These are phyloP conservation scores for Aspergillus texensis DNA, from an alignment of 2,329 filamentous ascomycete species.

Conservation along the genomic window DNA sequence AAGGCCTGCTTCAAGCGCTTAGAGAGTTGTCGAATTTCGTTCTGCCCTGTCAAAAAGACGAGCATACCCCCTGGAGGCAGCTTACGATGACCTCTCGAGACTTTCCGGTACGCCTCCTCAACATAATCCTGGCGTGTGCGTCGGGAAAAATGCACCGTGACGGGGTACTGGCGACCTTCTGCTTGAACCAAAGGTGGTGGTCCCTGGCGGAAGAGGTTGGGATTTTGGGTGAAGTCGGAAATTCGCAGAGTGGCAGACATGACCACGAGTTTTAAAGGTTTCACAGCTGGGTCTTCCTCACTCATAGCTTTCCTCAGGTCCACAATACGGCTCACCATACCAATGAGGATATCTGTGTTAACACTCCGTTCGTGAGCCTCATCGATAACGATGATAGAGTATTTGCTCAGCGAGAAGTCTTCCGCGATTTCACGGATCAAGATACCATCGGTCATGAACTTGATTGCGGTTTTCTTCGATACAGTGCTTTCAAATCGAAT, in stretches of 20 bases:
- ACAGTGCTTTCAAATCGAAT: slow-evolving; percentile 92
- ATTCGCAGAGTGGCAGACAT: slow-evolving; percentile 97
- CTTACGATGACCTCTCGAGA: slow-evolving; percentile 84
- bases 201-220: slow-evolving; percentile 70
- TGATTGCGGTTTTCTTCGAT: slow-evolving; percentile 79
- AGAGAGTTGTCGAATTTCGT: slow-evolving; percentile 83
- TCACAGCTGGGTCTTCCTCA: slow-evolving; percentile 68
- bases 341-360: slow-evolving; percentile 97
- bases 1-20: slow-evolving; percentile 74
- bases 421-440: slow-evolving; percentile 86
- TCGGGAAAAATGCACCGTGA: slow-evolving; percentile 85
- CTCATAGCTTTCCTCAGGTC: slow-evolving; percentile 77
- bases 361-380: slow-evolving; percentile 97
- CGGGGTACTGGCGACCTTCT: slow-evolving; percentile 88
- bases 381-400: slow-evolving; percentile 92
- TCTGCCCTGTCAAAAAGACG: slow-evolving; percentile 91
- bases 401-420: slow-evolving; percentile 84
- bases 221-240: slow-evolving; percentile 85
- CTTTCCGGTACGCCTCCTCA: slow-evolving; percentile 85
- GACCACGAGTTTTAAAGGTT: slow-evolving; percentile 88
- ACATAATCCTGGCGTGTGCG: slow-evolving; percentile 85
- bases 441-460: slow-evolving; percentile 99
- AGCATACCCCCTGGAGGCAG: slow-evolving; percentile 88
- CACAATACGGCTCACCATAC: slow-evolving; percentile 92
- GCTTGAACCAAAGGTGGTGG: slow-evolving; percentile 84